These are phyloP conservation scores for Phytophthora meadii DNA, from an alignment of 352 stramenopile genomes.

Conservation along the genomic window DNA sequence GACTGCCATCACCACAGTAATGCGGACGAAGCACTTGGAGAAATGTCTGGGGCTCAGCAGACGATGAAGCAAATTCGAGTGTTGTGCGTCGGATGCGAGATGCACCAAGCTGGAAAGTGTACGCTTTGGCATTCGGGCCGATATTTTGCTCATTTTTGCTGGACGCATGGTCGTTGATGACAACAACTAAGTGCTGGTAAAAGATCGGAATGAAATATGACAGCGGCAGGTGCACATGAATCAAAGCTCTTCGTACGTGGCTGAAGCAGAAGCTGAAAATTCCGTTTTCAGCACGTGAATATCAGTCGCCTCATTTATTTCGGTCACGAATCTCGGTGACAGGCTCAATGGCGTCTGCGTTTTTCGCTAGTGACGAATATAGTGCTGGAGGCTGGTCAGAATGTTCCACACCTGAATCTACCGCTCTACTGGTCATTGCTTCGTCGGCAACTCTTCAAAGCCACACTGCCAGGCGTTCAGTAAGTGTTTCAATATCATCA, in stretches of 20 bases:
- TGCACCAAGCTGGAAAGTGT: not conserved
- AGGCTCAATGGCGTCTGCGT: not conserved
- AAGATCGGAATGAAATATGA: slow-evolving; percentile 31
- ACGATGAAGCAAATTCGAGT: slow-evolving; percentile 15
- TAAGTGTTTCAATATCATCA: too few relatives aligned
- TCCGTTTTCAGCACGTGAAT: slow-evolving; percentile 14
- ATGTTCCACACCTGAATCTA: slow-evolving; percentile 10
- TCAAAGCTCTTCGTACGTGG: not conserved
- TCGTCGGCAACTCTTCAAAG: too few relatives aligned
- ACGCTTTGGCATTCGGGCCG: not conserved
- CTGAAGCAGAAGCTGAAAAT: slow-evolving; percentile 18
- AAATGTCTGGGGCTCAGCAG: slow-evolving; percentile 9
- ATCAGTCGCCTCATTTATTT: slow-evolving; percentile 16
- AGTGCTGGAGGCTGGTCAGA: slow-evolving; percentile 10
- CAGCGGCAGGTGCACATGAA: slow-evolving; percentile 1
- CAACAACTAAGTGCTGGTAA: slow-evolving; percentile 3
- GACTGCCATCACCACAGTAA: slow-evolving; percentile 12
- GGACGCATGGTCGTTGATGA: slow-evolving; percentile 17
- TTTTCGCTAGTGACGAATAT: slow-evolving; percentile 23
- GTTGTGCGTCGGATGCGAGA: slow-evolving; percentile 15
- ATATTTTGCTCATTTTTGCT: not conserved
- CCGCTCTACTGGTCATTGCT: too few relatives aligned
- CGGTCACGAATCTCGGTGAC: slow-evolving; percentile 10
- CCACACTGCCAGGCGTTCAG: too few relatives aligned
- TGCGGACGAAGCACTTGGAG: slow-evolving; percentile 12